Evolutionary conservation across 73 alveolate species (phyloP).

Genomic region (Tetrahymena malaccensis): DNA sequence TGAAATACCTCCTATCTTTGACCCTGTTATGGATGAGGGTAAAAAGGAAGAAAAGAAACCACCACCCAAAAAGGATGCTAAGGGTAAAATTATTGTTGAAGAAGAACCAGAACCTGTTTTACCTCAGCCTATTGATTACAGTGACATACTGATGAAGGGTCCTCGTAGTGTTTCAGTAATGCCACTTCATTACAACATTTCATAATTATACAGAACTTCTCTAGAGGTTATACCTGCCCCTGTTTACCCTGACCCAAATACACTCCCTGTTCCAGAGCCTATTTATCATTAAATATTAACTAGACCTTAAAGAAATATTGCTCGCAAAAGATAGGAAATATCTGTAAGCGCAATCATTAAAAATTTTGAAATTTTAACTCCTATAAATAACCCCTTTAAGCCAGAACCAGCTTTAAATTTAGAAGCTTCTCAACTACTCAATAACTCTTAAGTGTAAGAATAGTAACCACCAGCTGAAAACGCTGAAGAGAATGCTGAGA

Average conservation of each 20-base stretch:
- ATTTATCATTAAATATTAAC: constrained; percentile 80
- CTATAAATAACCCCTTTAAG: background rate
- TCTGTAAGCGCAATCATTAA: background rate
- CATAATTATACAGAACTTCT: constrained; percentile 58
- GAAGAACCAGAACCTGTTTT: constrained; percentile 49
- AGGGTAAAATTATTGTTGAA: constrained; percentile 49
- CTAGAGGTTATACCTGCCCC: constrained; percentile 93
- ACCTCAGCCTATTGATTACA: constrained; percentile 36
- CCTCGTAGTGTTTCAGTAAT: constrained; percentile 52
- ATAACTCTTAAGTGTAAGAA: background rate
- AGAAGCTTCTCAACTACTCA: background rate
- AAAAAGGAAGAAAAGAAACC: constrained; percentile 56
- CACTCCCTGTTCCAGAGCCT: constrained; percentile 97
- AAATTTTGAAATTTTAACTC: background rate
- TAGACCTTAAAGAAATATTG: constrained; percentile 60
- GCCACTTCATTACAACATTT: constrained; percentile 36
- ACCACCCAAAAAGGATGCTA: constrained; percentile 40
- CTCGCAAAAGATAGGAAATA: background rate
- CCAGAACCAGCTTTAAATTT: background rate
- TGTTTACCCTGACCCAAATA: constrained; percentile 97
- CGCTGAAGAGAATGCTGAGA: background rate
- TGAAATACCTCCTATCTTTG: constrained; percentile 15
- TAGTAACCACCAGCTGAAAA: background rate
- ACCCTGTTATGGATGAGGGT: constrained; percentile 43
- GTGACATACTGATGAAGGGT: constrained; percentile 60